These are phyloP conservation scores for Cyclostephanos invisitatus DNA, from an alignment of 108 stramenopile species.

Conservation along the genomic window DNA sequence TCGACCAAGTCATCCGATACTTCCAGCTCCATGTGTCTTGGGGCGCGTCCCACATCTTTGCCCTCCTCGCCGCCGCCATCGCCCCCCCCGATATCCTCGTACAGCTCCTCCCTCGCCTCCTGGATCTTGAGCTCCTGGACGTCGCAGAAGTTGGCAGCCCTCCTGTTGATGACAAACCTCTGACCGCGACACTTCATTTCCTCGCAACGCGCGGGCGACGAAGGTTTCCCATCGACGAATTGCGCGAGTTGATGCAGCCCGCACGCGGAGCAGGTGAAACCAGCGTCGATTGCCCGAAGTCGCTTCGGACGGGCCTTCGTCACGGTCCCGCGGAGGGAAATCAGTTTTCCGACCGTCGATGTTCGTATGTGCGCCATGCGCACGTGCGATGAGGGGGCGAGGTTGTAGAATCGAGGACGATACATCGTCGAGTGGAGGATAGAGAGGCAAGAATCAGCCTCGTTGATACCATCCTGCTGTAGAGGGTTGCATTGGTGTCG, in stretches of 20 bases:
- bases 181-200: slow-evolving; percentile 58
- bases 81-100: slow-evolving; percentile 18
- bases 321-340: slow-evolving; percentile 90
- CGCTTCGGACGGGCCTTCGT: slow-evolving; percentile 91
- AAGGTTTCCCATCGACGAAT: slow-evolving; percentile 72
- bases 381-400: slow-evolving; percentile 24
- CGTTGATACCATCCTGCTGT: slow-evolving; percentile 9
- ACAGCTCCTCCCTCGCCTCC: slow-evolving; percentile 85
- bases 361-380: slow-evolving; percentile 46
- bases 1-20: slow-evolving; percentile 90
- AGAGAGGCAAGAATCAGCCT: slow-evolving; percentile 26
- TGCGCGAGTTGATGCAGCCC: slow-evolving; percentile 53
- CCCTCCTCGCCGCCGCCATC: slow-evolving; percentile 9
- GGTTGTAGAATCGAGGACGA: slow-evolving; percentile 43
- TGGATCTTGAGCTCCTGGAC: slow-evolving; percentile 92
- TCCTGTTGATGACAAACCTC: slow-evolving; percentile 70
- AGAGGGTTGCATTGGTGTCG: slow-evolving; percentile 18
- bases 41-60: slow-evolving; percentile 75
- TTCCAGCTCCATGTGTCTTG: slow-evolving; percentile 90
- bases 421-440: slow-evolving; percentile 36
- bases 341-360: slow-evolving; percentile 47
- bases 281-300: slow-evolving; percentile 78
- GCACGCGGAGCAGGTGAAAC: slow-evolving; percentile 90
- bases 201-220: slow-evolving; percentile 75
- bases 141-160: slow-evolving; percentile 88